Base-by-base conservation (phyloP, 202 grass and related monocot genomes). In the Saccharum hybrid region DNA sequence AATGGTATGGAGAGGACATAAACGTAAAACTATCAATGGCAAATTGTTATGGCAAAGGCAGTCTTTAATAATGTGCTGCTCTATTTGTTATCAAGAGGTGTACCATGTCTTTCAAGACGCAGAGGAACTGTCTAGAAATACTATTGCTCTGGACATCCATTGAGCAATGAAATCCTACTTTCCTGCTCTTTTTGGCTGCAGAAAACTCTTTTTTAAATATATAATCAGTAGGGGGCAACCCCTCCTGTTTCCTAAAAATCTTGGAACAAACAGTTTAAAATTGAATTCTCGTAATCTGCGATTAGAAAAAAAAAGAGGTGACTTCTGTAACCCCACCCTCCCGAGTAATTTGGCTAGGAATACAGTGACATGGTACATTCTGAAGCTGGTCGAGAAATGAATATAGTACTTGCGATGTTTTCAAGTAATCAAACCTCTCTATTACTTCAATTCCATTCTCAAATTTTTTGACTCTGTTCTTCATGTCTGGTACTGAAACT, bases 401-500 rank as follows among this genome's bases (percentile, higher is more conserved):
- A 26, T 21, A 7, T 34, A 72, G 2, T 16, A 43, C 46, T 34
- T 54, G 2, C 59, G 7, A 82, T 30, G 64, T 30, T 71, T 38
- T 76, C 21, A 75, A 51, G 15, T 41, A 72, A 5, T 42, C 42
- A 19, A 26, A 43, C 43, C 7, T 78, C 71, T 66, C 3, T 43
- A 57, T 71, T 41, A 73, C 74, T 79, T 61, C 28, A 67, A 19
- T 79, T 80, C 7, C 41, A 76, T 76, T 75, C n/a, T 41, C 40
- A 39, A 71, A 60, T 31, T 31, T 63, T 21, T 68, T 8, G 7
- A 62, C 30, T 26, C 23, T 70, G 43, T 66, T 74, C 51, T 46
- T 84, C 16, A 48, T 65, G 54, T 66, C 56, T 64, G 7, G 57
- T 82, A 66, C 23, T 22, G 37, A 86, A 82, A 89, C 19, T 72